Percentiles rank a stretch among this genome's conserved stretches.
phyloP scores from a whole-genome alignment of 1,284 basidiomycete species.

The Cryptococcus floricola region DNA sequence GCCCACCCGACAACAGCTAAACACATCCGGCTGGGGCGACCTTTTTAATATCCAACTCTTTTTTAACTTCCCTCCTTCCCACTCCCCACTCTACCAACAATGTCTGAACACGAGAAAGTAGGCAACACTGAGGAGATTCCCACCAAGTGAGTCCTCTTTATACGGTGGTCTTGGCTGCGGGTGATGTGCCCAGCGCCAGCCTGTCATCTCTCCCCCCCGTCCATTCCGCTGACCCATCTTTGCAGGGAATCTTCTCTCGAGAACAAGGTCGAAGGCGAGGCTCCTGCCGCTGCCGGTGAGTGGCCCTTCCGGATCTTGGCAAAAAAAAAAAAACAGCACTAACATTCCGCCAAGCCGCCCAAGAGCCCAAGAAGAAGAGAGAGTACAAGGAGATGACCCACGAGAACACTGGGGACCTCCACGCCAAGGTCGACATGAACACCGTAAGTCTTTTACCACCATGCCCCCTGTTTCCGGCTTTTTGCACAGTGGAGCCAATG shows the following conservation, averaged over 20 bases:
- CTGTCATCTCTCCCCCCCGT: background rate
- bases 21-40: conserved; percentile 14
- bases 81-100: conserved; percentile 16
- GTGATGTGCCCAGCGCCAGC: background rate
- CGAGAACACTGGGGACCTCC: conserved; percentile 52
- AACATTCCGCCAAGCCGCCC: conserved; percentile 38
- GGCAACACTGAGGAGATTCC: conserved; percentile 40
- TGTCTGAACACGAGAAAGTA: conserved; percentile 42
- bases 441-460: conserved; percentile 52
- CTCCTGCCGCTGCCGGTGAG: conserved; percentile 19
- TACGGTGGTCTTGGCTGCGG: background rate
- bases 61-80: conserved; percentile 8
- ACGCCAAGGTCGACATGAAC: conserved; percentile 83
- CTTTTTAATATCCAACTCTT: conserved; percentile 7
- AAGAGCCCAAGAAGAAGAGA: conserved; percentile 63
- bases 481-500: background rate
- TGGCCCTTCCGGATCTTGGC: background rate
- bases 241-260: conserved; percentile 35
- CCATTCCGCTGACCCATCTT: conserved; percentile 3
- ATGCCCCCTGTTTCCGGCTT: background rate
- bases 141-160: conserved; percentile 34
- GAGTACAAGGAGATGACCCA: conserved; percentile 90
- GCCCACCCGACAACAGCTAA: conserved; percentile 18
- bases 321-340: background rate
- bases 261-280: conserved; percentile 23